These are phyloP conservation scores for Aegilops longissima DNA, from an alignment of 176 grass and related monocot genomes.

Conservation along the genomic window DNA sequence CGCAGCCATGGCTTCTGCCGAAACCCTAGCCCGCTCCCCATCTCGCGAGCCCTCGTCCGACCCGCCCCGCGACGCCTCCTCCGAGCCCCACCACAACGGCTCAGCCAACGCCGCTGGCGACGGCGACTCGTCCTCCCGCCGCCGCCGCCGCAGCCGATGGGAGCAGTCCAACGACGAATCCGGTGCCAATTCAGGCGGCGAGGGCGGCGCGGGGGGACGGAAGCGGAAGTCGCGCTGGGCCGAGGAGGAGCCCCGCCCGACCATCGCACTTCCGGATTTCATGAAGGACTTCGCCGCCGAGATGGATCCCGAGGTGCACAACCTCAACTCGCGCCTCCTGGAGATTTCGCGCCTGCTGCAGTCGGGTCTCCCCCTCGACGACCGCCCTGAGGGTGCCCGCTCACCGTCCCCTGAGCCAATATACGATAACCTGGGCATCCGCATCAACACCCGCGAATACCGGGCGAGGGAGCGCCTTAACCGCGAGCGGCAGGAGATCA, in stretches of 20 bases:
- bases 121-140: slow-evolving; percentile 42
- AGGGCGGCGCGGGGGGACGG: slow-evolving; percentile 35
- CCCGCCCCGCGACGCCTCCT: slow-evolving; percentile 23
- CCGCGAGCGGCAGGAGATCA: slow-evolving; percentile 88
- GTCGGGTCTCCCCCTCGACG: slow-evolving; percentile 70
- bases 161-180: slow-evolving; percentile 59
- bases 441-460: slow-evolving; percentile 92
- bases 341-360: slow-evolving; percentile 76
- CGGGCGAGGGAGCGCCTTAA: slow-evolving; percentile 80
- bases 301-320: slow-evolving; percentile 90
- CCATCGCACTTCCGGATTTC: slow-evolving; percentile 81
- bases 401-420: slow-evolving; percentile 84
- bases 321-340: slow-evolving; percentile 76
- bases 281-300: slow-evolving; percentile 96
- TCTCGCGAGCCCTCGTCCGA: slow-evolving; percentile 40
- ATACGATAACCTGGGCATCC: slow-evolving; percentile 91
- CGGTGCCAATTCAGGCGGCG: slow-evolving; percentile 44
- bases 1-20: slow-evolving; percentile 43
- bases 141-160: slow-evolving; percentile 83
- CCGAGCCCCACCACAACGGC: slow-evolving; percentile 32
- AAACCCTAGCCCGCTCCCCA: slow-evolving; percentile 52
- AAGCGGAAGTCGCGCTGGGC: slow-evolving; percentile 95
- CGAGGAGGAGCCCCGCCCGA: slow-evolving; percentile 80
- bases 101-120: background rate
- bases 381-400: slow-evolving; percentile 75